phyloP scores from a whole-genome alignment of 176 grass and related monocot genomes.

The Ensete glaucum region DNA sequence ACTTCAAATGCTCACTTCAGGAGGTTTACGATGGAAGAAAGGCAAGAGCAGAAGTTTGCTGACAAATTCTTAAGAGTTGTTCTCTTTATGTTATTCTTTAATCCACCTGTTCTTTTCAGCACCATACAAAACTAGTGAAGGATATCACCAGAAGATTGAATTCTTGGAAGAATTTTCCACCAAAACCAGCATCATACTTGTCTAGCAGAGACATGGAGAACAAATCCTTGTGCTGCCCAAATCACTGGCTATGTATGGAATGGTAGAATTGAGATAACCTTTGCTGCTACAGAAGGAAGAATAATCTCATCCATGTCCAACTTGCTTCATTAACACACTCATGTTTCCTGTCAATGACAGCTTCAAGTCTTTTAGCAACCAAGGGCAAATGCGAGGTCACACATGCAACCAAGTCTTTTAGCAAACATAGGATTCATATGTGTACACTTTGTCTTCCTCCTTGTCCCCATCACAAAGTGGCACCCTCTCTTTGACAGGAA shows the following conservation, averaged over 20 bases:
- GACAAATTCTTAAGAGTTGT: not conserved
- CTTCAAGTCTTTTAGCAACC: too few relatives aligned
- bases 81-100: not conserved
- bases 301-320: too few relatives aligned
- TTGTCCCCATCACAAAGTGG: too few relatives aligned
- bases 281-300: too few relatives aligned
- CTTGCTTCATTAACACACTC: too few relatives aligned
- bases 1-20: too few relatives aligned
- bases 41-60: not conserved
- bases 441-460: too few relatives aligned
- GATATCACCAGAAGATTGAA: conserved; percentile 6
- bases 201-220: not conserved
- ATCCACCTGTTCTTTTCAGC: not conserved
- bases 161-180: not conserved
- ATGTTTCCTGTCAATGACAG: too few relatives aligned
- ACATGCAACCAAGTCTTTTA: not conserved
- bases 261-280: too few relatives aligned
- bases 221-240: not conserved
- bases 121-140: not conserved
- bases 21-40: too few relatives aligned
- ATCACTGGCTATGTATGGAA: not conserved
- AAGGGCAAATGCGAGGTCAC: too few relatives aligned
- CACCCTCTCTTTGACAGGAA: not conserved
- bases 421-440: not conserved
- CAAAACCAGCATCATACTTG: too few relatives aligned